A percentile compares a stretch with the other conserved stretches of the same genome.
Evolutionary conservation across 1,284 basidiomycete species (phyloP).

Genomic region (Irpex lacteus): DNA sequence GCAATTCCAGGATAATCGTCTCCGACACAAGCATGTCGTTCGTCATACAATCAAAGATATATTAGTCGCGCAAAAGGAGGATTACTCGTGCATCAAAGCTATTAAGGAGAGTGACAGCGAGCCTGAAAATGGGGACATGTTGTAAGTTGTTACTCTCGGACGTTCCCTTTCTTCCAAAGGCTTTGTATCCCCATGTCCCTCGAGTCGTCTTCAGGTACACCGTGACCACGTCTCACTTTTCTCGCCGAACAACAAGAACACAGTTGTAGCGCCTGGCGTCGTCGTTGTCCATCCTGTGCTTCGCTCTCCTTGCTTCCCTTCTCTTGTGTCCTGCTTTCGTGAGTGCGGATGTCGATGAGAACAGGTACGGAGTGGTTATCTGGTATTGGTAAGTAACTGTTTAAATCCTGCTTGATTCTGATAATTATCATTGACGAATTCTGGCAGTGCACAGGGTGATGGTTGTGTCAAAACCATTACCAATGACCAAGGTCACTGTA

Average conservation of each 20-base stretch:
- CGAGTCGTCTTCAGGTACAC: conserved; percentile 6
- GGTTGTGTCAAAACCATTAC: conserved; percentile 96
- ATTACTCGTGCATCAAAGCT: too few relatives aligned
- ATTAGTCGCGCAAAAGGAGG: too few relatives aligned
- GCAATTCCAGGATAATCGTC: too few relatives aligned
- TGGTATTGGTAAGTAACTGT: conserved; percentile 87
- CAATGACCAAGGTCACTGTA: conserved; percentile 97
- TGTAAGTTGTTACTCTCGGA: too few relatives aligned
- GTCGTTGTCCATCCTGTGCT: conserved; percentile 61
- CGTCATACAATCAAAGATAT: too few relatives aligned
- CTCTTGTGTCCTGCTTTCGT: conserved; percentile 58
- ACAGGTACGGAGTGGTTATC: conserved; percentile 91
- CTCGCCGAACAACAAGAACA: conserved; percentile 50
- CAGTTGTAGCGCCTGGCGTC: conserved; percentile 59
- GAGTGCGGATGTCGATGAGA: conserved; percentile 50
- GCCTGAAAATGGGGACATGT: too few relatives aligned
- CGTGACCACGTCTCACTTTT: conserved; percentile 35
- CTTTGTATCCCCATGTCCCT: conserved; percentile 1
- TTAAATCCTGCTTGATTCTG: too few relatives aligned
- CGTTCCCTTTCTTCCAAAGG: too few relatives aligned
- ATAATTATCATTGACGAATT: too few relatives aligned
- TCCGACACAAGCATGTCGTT: too few relatives aligned
- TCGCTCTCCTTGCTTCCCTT: conserved; percentile 63
- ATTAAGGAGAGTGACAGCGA: too few relatives aligned
- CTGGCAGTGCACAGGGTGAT: conserved; percentile 88